These are phyloP conservation scores for Leucosporidium yakuticum DNA, from an alignment of 768 basidiomycete genomes.

Conservation along the genomic window DNA sequence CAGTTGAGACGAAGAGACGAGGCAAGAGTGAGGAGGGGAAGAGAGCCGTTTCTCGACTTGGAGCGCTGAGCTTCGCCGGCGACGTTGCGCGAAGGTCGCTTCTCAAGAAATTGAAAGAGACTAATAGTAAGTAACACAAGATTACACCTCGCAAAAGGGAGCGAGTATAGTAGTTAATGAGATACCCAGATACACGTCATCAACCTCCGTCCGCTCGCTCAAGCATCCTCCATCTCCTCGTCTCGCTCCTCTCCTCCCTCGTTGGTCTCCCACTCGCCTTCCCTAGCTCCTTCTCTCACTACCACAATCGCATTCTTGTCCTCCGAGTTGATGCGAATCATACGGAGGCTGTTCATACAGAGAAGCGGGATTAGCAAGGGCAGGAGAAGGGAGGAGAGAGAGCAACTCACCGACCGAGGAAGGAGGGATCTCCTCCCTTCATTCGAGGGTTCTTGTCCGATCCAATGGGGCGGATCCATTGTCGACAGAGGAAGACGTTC, in stretches of 20 bases:
- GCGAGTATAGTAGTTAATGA: too few relatives aligned
- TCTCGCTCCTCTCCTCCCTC: slow-evolving; percentile 32
- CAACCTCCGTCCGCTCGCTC: too few relatives aligned
- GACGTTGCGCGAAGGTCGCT: too few relatives aligned
- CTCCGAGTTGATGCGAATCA: slow-evolving; percentile 23
- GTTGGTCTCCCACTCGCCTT: slow-evolving; percentile 15
- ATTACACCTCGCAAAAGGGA: too few relatives aligned
- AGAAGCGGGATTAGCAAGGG: neutral
- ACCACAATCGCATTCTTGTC: slow-evolving; percentile 22
- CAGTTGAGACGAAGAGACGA: too few relatives aligned
- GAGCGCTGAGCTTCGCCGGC: too few relatives aligned
- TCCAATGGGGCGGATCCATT: slow-evolving; percentile 26
- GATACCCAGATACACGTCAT: too few relatives aligned
- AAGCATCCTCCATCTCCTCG: neutral
- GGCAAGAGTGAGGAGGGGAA: too few relatives aligned
- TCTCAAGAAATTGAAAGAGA: too few relatives aligned
- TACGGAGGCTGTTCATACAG: slow-evolving; percentile 17
- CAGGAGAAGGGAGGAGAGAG: neutral
- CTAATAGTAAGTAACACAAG: too few relatives aligned
- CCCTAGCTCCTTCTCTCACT: slow-evolving; percentile 20
- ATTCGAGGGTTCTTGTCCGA: slow-evolving; percentile 9
- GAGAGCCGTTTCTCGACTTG: too few relatives aligned
- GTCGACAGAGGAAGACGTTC: slow-evolving; percentile 31
- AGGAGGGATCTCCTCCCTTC: slow-evolving; percentile 34
- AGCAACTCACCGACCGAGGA: slow-evolving; percentile 21